Percentiles rank a stretch among this genome's conserved stretches.
Evolutionary conservation across 305 asterid genomes (phyloP).

Genomic region (Solanum hybrid): DNA sequence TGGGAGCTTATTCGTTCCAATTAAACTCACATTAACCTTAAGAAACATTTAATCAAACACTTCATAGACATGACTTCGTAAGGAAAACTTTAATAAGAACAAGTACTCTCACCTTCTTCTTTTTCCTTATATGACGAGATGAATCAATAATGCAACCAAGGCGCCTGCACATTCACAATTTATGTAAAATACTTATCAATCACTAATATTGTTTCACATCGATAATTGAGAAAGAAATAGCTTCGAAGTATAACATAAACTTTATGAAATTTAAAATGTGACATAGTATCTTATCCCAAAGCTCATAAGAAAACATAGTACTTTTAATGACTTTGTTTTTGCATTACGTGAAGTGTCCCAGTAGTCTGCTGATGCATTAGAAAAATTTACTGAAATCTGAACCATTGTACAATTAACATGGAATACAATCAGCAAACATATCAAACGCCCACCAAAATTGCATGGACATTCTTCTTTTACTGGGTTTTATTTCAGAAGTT

Average conservation of each 20-base stretch:
- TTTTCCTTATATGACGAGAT: background rate
- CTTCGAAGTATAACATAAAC: background rate
- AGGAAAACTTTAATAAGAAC: background rate
- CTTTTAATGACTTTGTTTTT: background rate
- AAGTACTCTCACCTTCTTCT: background rate
- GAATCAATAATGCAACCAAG: background rate
- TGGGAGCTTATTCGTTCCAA: background rate
- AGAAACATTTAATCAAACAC: background rate
- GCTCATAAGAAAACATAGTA: background rate
- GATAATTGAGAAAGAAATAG: background rate
- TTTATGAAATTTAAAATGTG: background rate
- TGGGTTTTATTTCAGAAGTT: background rate
- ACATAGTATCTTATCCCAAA: background rate
- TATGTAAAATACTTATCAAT: background rate
- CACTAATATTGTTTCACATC: background rate
- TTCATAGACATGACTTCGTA: background rate
- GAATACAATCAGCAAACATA: background rate
- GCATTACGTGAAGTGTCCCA: background rate
- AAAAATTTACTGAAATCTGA: background rate
- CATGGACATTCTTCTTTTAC: background rate
- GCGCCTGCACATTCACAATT: background rate
- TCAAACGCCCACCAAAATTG: background rate
- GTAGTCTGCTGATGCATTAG: background rate
- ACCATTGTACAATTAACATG: background rate
- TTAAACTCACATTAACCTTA: background rate